Evolutionary conservation across 768 basidiomycete genomes (phyloP).

Genomic region (Epithele typhae): DNA sequence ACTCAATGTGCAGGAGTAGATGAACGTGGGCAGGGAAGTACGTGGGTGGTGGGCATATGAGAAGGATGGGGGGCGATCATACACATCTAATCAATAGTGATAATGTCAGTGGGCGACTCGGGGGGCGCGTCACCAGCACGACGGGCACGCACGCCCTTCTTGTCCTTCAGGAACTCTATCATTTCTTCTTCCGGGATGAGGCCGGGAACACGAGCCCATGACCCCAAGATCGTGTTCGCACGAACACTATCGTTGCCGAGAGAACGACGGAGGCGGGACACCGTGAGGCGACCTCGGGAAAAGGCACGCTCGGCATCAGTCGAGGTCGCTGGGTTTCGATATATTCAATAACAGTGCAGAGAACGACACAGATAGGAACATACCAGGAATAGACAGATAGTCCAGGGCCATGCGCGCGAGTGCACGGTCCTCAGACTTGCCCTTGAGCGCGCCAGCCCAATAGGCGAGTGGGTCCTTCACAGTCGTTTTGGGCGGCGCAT

Average conservation of each 20-base stretch:
- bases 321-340: neutral
- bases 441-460: neutral
- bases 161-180: neutral
- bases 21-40: too few relatives aligned
- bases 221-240: conserved; percentile 4
- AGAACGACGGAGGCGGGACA: neutral
- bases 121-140: neutral
- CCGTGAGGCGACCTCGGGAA: neutral
- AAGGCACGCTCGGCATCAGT: conserved; percentile 5
- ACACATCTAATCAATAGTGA: too few relatives aligned
- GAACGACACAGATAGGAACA: neutral
- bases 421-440: neutral
- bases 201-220: neutral
- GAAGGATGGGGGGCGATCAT: too few relatives aligned
- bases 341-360: neutral
- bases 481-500: neutral
- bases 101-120: neutral
- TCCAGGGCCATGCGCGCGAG: conserved; percentile 5
- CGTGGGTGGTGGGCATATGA: too few relatives aligned
- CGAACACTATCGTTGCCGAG: neutral
- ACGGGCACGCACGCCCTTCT: neutral
- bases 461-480: conserved; percentile 1
- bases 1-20: too few relatives aligned
- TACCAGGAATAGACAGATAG: conserved; percentile 1
- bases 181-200: conserved; percentile 2